These are phyloP conservation scores for Vitis cinerea DNA, from an alignment of 164 flowering plant species.

Conservation along the genomic window DNA sequence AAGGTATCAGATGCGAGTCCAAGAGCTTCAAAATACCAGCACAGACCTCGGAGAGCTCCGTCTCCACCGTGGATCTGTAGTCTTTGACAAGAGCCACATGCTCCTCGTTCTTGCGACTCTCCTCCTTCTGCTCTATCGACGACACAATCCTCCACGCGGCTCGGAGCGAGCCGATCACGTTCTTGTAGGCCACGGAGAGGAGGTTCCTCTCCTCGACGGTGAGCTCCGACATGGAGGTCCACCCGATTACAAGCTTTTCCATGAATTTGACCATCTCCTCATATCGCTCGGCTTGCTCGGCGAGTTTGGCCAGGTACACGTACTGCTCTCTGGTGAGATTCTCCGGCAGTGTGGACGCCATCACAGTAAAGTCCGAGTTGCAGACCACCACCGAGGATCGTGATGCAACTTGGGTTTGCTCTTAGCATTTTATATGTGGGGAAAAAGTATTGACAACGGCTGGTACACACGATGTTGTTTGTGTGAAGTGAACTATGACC, in stretches of 20 bases:
- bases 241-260: slow-evolving; percentile 58
- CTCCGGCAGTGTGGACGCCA: slow-evolving; percentile 28
- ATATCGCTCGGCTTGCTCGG: slow-evolving; percentile 83
- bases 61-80: slow-evolving; percentile 68
- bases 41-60: slow-evolving; percentile 57
- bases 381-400: no score
- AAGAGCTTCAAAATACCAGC: slow-evolving; percentile 56
- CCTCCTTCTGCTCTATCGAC: slow-evolving; percentile 89
- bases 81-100: slow-evolving; percentile 57
- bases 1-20: slow-evolving; percentile 52
- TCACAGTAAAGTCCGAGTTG: not conserved
- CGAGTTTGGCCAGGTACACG: slow-evolving; percentile 75
- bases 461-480: no score
- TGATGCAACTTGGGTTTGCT: no score
- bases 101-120: slow-evolving; percentile 70
- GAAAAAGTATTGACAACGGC: no score
- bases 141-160: slow-evolving; percentile 89
- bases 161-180: slow-evolving; percentile 79
- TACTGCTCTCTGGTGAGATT: slow-evolving; percentile 63
- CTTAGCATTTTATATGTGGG: no score
- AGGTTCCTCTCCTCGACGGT: slow-evolving; percentile 85
- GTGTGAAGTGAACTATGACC: no score
- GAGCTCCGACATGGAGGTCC: slow-evolving; percentile 49
- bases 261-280: slow-evolving; percentile 85
- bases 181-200: slow-evolving; percentile 82